These are phyloP conservation scores for Cicer bijugum DNA, from an alignment of 306 rosid species.

Conservation along the genomic window DNA sequence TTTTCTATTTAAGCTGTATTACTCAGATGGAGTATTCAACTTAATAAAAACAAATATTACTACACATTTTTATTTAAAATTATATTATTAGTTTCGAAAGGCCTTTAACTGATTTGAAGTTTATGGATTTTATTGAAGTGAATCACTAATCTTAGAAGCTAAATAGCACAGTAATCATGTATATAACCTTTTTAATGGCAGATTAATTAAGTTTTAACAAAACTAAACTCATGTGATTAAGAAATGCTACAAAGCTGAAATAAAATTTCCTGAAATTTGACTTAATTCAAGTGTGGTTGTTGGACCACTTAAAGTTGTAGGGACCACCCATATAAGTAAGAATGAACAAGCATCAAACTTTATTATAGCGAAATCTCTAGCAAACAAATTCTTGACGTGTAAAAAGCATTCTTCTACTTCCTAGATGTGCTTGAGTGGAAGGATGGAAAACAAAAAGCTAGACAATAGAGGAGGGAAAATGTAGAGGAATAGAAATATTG, in stretches of 20 bases:
- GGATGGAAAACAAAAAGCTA: conserved; percentile 4
- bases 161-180: background rate
- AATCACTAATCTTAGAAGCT: background rate
- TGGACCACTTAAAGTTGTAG: background rate
- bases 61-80: conserved; percentile 40
- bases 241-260: background rate
- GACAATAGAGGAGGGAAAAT: conserved; percentile 1
- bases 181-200: conserved; percentile 15
- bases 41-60: too few relatives aligned
- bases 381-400: background rate
- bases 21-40: too few relatives aligned
- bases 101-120: conserved; percentile 27
- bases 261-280: background rate
- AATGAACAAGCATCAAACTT: background rate
- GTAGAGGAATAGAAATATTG: conserved; percentile 14
- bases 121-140: conserved; percentile 12
- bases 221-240: background rate
- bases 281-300: background rate
- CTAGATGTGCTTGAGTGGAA: conserved; percentile 11
- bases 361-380: background rate
- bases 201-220: conserved; percentile 5
- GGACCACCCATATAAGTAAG: conserved; percentile 16
- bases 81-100: conserved; percentile 41
- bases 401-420: background rate
- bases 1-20: too few relatives aligned